Conservation (phyloP, 352 stramenopile genomes). For the Pythium insidiosum region DNA sequence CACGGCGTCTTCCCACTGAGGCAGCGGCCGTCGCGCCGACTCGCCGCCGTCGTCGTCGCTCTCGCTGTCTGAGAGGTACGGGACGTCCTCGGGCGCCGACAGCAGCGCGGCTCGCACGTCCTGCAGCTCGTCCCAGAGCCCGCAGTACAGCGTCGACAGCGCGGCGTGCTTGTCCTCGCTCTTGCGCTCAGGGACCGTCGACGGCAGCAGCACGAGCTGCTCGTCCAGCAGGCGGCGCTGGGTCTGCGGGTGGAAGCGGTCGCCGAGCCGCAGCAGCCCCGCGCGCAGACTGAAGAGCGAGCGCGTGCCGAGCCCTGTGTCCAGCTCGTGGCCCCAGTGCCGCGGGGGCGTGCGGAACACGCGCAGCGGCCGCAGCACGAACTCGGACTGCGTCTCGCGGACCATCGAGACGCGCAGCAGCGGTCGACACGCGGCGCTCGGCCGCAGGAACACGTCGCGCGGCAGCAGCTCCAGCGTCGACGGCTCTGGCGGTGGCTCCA, state of each 20-base stretch:
- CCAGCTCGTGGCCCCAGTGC: conserved; percentile 24
- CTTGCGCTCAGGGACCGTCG: background rate
- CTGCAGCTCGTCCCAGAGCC: conserved; percentile 37
- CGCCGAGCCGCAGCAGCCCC: conserved; percentile 9
- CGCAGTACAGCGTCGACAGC: conserved; percentile 8
- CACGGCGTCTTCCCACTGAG: conserved; percentile 24
- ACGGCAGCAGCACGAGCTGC: conserved; percentile 12
- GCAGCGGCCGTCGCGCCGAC: conserved; percentile 2
- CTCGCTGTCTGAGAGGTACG: conserved; percentile 65
- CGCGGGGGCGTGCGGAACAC: conserved; percentile 34
- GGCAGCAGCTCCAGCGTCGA: conserved; percentile 38
- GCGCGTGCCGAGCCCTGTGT: conserved; percentile 29
- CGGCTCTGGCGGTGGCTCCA: background rate
- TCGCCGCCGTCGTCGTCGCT: conserved; percentile 43
- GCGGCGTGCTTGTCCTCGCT: background rate
- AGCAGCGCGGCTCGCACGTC: conserved; percentile 26
- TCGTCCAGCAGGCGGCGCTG: conserved; percentile 4
- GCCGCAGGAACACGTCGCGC: conserved; percentile 35
- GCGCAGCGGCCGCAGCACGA: conserved; percentile 33
- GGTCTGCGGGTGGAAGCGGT: conserved; percentile 16
- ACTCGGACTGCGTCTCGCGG: conserved; percentile 44
- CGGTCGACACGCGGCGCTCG: conserved; percentile 40
- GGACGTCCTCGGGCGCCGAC: conserved; percentile 27
- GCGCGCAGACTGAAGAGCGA: conserved; percentile 20
- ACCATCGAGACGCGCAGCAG: conserved; percentile 24